Evolutionary conservation across 768 basidiomycete species (phyloP), one percentile per base, ranked within the genome.

Genomic region (Panus rudis): DNA sequence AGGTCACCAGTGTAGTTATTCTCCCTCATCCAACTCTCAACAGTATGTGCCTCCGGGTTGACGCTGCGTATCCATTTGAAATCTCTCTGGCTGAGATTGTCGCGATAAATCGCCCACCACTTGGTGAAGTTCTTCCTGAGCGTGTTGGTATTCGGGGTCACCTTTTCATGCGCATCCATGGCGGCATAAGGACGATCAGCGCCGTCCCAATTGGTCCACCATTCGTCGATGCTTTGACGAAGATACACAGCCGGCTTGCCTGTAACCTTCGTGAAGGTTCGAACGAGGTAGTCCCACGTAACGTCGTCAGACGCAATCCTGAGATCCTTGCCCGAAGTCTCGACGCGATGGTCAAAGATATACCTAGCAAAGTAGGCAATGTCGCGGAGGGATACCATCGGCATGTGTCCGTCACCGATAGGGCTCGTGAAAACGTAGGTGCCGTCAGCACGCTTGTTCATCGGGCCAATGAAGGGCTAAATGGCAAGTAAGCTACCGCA

Each of bases 1-100:
- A 13, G 23, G 10, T 40, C 31, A 1, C 60, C 60, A 13, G 19
- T 46, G 39, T 68, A 69, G 3, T 53, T 51, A 2, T 50, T 61
- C 46, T 57, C 50, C 43, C 57, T 53, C 57, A 69, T 66, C 69
- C 68, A 70, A 31, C 45, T 61, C 47, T 66, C 66, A n/a, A 69
- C 43, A 2, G 60, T 61, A 30, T 61, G 38, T 2, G 54, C 54
- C 11, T 48, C 50, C 0, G 68, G 64, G 52, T 71, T 60, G 13
- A 67, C 50, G 11, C 54, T 61, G 38, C 59, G 50, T 17, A 70
- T 58, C 66, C 68, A 71, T 4, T 63, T 59, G 59, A 69, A 62
- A 42, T 72, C 64, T 47, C 64, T 54, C 45, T 57, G 59, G 30
- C 71, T 51, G 23, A 70, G 50, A 48, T 65, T 62, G 34, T 73